These are phyloP conservation scores for Madurella fahalii DNA, from an alignment of 2,329 filamentous ascomycete species.

Conservation along the genomic window DNA sequence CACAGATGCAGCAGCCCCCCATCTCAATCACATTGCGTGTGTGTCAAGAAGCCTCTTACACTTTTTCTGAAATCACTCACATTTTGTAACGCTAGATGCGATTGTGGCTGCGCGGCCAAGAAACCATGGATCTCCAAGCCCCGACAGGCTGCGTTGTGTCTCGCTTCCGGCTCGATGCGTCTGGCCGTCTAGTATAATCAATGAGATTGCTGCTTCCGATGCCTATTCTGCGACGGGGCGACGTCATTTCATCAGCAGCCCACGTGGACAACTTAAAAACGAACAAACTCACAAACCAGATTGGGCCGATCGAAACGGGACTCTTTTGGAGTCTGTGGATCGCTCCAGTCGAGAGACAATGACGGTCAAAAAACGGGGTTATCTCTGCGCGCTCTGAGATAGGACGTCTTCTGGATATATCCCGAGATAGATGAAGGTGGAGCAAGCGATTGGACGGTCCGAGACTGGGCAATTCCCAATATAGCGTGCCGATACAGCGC, in stretches of 20 bases:
- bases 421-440: no score
- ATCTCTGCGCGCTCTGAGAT: no score
- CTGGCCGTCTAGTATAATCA: neutral
- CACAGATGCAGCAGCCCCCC: neutral
- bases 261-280: neutral
- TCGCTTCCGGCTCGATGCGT: neutral
- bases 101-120: conserved; percentile 1
- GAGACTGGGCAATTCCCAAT: no score
- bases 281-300: neutral
- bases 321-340: neutral
- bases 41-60: neutral
- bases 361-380: no score
- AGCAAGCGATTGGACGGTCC: no score
- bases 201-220: neutral
- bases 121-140: neutral
- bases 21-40: neutral
- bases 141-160: neutral
- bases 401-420: no score
- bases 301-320: neutral
- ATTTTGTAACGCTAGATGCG: neutral
- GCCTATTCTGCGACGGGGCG: neutral
- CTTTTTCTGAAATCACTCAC: conserved; percentile 8
- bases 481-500: neutral
- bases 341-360: no score
- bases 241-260: conserved; percentile 7